Evolutionary conservation across 306 rosid genomes (phyloP).

Genomic region (Cyamopsis tetragonoloba): DNA sequence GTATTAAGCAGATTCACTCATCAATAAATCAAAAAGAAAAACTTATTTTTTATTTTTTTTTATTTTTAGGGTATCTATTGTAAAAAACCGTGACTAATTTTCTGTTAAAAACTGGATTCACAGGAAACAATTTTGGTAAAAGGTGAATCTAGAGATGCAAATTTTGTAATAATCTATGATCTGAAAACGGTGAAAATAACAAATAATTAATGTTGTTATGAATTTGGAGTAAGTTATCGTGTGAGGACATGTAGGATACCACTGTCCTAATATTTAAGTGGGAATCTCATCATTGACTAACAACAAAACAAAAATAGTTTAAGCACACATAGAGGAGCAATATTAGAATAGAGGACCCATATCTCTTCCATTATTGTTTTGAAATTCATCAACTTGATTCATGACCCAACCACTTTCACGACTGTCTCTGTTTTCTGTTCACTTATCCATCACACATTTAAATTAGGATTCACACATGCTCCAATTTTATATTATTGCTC

Average conservation of each 20-base stretch:
- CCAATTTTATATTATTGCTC: constrained; percentile 1
- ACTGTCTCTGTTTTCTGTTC: neutral
- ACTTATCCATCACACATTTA: neutral
- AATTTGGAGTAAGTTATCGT: neutral
- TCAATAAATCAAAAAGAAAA: too few relatives aligned
- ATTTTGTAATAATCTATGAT: too few relatives aligned
- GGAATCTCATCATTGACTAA: constrained; percentile 52
- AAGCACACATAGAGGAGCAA: constrained; percentile 4
- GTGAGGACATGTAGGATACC: constrained; percentile 38
- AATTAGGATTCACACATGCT: neutral
- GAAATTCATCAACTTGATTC: constrained; percentile 33
- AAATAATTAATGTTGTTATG: constrained; percentile 10
- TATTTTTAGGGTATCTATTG: too few relatives aligned
- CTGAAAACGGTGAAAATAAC: neutral
- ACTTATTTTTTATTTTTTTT: too few relatives aligned
- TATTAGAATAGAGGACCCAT: constrained; percentile 33
- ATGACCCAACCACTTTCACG: constrained; percentile 28
- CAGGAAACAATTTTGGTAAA: too few relatives aligned
- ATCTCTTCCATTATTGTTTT: constrained; percentile 41
- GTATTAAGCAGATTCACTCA: too few relatives aligned
- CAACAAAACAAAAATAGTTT: constrained; percentile 26
- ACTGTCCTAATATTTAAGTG: constrained; percentile 23
- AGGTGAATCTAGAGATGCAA: too few relatives aligned
- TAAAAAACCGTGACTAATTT: too few relatives aligned
- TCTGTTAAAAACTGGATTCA: too few relatives aligned